Base-by-base conservation (phyloP, 305 asterid species). In the Ruellia speciosa region DNA sequence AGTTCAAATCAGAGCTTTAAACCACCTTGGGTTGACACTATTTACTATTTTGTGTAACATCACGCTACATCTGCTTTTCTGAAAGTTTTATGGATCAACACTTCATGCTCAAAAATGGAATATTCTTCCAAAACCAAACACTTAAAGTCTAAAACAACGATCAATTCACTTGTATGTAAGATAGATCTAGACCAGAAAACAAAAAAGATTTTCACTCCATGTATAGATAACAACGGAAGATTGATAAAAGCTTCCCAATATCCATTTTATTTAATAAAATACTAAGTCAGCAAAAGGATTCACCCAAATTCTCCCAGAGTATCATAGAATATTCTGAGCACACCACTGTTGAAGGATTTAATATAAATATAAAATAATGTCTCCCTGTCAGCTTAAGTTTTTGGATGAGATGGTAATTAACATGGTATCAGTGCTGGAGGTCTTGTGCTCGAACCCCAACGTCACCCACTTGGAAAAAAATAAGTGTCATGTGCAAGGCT, bases 231-330 rank as follows among this genome's bases (percentile, higher is more conserved):
- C n/a, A n/a, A n/a, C n/a, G n/a, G n/a, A n/a, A n/a, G n/a, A n/a
- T n/a, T n/a, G n/a, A n/a, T n/a, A n/a, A 63, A 52, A 53, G 24
- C 54, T 50, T 28, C 58, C 13, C 9, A 52, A 49, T 13, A 41
- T 18, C 47, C 16, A 50, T n/a, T n/a, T n/a, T n/a, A 43, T 45
- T 43, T 13, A 16, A 59, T 14, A 10, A 10, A 13, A 17, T 20
- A 24, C 12, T 43, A 28, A 12, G 5, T 43, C 18, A 19, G 39
- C 7, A 65, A 20, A 39, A 40, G 14, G 1, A 2, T 65, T 14
- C 1, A 35, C 39, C 55, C 70, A 31, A 41, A 52, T 52, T 60
- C 19, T 52, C 13, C 40, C 40, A 49, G 10, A 65, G 59, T 14
- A 33, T 41, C 40, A 39, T 9, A 14, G 14, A 18, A 13, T 5